Evolutionary conservation across 2,329 filamentous ascomycete species (phyloP).

Genomic region (Biscogniauxia sp.): DNA sequence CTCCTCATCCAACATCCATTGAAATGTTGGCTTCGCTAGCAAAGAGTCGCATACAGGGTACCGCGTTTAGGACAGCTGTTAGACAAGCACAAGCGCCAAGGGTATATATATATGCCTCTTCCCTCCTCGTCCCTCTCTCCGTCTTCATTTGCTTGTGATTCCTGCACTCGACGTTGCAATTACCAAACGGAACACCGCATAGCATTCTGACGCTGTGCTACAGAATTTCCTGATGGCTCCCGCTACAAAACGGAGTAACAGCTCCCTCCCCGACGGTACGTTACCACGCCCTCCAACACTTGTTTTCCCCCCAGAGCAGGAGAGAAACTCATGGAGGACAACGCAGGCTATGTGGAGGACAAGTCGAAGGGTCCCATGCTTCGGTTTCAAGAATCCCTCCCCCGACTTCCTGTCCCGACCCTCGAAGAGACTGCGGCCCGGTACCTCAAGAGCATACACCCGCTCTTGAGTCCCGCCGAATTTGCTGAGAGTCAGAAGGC

Average conservation of each 20-base stretch:
- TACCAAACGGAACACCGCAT: constrained; percentile 2
- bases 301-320: background rate
- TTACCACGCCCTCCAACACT: background rate
- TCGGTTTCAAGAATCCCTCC: constrained; percentile 82
- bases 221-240: constrained; percentile 49
- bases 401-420: constrained; percentile 73
- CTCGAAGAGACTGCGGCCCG: constrained; percentile 78
- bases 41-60: constrained; percentile 34
- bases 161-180: background rate
- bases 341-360: constrained; percentile 74
- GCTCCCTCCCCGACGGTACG: constrained; percentile 54
- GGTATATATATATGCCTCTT: constrained; percentile 15
- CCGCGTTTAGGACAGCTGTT: constrained; percentile 29
- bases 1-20: constrained; percentile 17
- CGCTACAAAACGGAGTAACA: constrained; percentile 52
- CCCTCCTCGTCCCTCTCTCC: background rate
- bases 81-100: constrained; percentile 24
- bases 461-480: constrained; percentile 67
- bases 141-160: background rate
- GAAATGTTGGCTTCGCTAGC: constrained; percentile 34
- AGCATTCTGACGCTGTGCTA: constrained; percentile 14
- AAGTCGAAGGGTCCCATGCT: constrained; percentile 76
- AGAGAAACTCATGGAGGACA: background rate
- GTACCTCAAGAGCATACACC: constrained; percentile 77
- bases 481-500: constrained; percentile 74